Conservation (phyloP, 176 grass and related monocot genomes). For the Paspalum notatum region DNA sequence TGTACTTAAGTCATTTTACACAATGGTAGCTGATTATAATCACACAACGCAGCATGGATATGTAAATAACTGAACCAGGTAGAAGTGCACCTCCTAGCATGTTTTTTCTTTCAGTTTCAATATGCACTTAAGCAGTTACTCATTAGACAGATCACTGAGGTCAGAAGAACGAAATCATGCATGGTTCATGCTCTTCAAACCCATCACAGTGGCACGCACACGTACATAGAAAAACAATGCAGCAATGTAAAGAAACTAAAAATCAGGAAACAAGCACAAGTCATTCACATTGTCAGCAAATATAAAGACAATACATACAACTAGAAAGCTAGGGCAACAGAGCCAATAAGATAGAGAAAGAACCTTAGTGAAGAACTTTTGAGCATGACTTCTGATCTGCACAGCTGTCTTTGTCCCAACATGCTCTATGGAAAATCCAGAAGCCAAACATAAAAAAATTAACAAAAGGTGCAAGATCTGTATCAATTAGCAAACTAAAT, state of each 20-base stretch:
- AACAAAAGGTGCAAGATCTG: conserved; percentile 29
- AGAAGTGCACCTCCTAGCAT: neutral
- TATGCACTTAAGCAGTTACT: conserved; percentile 28
- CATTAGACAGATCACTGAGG: conserved; percentile 7
- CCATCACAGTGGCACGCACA: neutral
- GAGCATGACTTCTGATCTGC: conserved; percentile 98
- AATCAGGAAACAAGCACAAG: conserved; percentile 15
- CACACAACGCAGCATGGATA: conserved; percentile 21
- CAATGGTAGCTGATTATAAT: neutral
- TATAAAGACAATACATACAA: conserved; percentile 23
- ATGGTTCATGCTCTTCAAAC: conserved; percentile 17
- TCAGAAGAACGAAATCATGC: conserved; percentile 25
- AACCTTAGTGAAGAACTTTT: conserved; percentile 99
- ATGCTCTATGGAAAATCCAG: conserved; percentile 70
- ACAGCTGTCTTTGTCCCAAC: conserved; percentile 97
- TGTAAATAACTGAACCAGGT: conserved; percentile 7
- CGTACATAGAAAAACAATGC: conserved; percentile 16
- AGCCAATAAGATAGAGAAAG: conserved; percentile 47
- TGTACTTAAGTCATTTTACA: neutral
- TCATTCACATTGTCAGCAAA: conserved; percentile 21
- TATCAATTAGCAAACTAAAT: conserved; percentile 45
- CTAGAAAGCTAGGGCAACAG: conserved; percentile 23
- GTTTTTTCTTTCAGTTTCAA: conserved; percentile 17
- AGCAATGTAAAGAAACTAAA: conserved; percentile 23
- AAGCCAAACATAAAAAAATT: conserved; percentile 41